phyloP scores from a whole-genome alignment of 192 early-diverging fungal genomes.

The Umbelopsis ramanniana region DNA sequence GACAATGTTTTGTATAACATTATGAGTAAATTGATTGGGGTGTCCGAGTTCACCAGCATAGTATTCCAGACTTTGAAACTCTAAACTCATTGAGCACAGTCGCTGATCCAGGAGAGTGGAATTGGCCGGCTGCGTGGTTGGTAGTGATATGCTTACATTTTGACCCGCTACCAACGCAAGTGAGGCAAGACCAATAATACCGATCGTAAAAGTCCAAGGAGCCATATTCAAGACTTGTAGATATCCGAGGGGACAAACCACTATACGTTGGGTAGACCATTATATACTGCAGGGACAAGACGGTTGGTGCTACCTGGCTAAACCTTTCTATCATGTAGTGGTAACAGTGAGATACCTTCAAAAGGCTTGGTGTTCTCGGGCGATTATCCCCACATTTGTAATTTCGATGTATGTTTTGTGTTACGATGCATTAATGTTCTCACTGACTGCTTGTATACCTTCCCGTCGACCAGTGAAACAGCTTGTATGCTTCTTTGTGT shows the following conservation, averaged over 20 bases:
- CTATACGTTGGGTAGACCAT: background rate
- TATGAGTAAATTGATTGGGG: conserved; percentile 10
- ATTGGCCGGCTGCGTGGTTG: background rate
- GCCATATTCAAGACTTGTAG: background rate
- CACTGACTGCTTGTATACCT: background rate
- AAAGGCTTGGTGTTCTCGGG: background rate
- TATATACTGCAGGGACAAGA: background rate
- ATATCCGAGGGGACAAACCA: background rate
- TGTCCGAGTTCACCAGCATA: conserved; percentile 1
- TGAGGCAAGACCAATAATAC: background rate
- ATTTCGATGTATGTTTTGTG: background rate
- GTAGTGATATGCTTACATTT: conserved; percentile 1
- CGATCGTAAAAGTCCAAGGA: background rate
- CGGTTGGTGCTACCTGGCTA: background rate
- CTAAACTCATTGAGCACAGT: conserved; percentile 15
- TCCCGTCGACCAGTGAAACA: background rate
- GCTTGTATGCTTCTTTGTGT: background rate
- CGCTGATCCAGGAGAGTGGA: background rate
- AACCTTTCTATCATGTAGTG: background rate
- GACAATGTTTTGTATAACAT: conserved; percentile 2
- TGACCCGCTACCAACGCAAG: background rate
- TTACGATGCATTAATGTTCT: background rate
- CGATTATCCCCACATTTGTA: background rate
- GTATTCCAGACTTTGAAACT: conserved; percentile 18
- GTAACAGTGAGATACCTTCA: background rate